phyloP scores from a whole-genome alignment of 1,284 basidiomycete genomes.

The Stygiomarasmius scandens region DNA sequence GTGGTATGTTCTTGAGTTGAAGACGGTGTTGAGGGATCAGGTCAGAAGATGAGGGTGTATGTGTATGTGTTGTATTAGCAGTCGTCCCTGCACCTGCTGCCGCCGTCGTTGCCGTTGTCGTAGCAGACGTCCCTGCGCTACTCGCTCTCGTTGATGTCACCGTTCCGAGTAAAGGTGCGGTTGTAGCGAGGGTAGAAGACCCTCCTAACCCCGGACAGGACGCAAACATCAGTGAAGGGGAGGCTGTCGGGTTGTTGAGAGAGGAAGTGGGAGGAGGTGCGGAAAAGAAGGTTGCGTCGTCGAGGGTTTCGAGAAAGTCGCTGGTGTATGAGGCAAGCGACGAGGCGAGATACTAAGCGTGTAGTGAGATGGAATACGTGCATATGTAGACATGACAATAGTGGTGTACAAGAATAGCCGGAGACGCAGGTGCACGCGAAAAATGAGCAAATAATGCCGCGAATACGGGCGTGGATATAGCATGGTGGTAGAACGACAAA shows the following conservation, averaged over 20 bases:
- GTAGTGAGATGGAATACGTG: not conserved
- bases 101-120: not conserved
- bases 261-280: conserved; percentile 35
- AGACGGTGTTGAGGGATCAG: not conserved
- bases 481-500: too few relatives aligned
- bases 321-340: too few relatives aligned
- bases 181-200: not conserved
- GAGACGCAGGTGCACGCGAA: too few relatives aligned
- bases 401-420: too few relatives aligned
- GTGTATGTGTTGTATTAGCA: not conserved
- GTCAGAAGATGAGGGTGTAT: not conserved
- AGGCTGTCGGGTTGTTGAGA: not conserved
- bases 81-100: not conserved
- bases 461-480: not conserved
- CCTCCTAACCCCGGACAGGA: not conserved
- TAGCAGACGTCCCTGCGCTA: not conserved
- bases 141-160: too few relatives aligned
- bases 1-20: conserved; percentile 6
- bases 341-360: too few relatives aligned
- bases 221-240: not conserved
- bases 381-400: too few relatives aligned
- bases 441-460: too few relatives aligned
- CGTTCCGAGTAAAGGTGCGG: too few relatives aligned
- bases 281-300: conserved; percentile 72
- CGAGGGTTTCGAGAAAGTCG: conserved; percentile 80